Evolutionary conservation across 768 basidiomycete genomes (phyloP).

Genomic region (Rhodotorula paludigena): DNA sequence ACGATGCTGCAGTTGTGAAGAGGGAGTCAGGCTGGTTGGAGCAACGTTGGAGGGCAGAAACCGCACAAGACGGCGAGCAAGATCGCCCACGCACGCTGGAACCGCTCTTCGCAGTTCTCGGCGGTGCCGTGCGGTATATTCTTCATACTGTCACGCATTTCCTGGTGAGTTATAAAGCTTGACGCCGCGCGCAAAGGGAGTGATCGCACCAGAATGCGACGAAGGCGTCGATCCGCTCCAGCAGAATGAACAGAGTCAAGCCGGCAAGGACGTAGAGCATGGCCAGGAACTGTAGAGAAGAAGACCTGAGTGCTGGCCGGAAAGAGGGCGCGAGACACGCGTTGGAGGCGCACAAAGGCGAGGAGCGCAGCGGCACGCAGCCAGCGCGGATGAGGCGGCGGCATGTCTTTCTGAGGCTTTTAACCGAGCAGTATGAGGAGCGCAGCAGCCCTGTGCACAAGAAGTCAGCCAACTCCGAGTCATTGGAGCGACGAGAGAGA

Average conservation of each 20-base stretch:
- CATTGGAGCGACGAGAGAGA: no score
- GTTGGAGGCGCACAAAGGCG: not conserved
- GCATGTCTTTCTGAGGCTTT: not conserved
- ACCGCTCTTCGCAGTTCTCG: not conserved
- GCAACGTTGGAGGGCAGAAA: not conserved
- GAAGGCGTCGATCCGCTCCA: constrained; percentile 13
- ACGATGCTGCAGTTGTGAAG: not conserved
- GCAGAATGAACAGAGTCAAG: constrained; percentile 14
- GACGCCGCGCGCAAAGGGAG: fast-evolving
- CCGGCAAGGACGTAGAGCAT: constrained; percentile 2
- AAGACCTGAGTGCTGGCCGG: fast-evolving
- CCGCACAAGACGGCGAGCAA: constrained; percentile 1
- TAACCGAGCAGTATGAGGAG: not conserved
- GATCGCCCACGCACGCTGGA: constrained; percentile 20
- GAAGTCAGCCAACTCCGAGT: no score
- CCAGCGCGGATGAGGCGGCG: constrained; percentile 9
- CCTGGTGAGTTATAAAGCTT: no score
- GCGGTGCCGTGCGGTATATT: not conserved
- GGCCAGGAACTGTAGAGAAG: constrained; percentile 1
- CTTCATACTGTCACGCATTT: not conserved
- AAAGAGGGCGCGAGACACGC: not conserved
- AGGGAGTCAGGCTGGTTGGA: not conserved
- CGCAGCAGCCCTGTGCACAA: constrained; percentile 6
- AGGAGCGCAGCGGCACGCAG: not conserved
- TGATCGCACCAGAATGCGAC: constrained; percentile 22